Percentiles rank a stretch among this genome's conserved stretches.
phyloP scores from a whole-genome alignment of 768 basidiomycete species.

The Lactarius quietus region DNA sequence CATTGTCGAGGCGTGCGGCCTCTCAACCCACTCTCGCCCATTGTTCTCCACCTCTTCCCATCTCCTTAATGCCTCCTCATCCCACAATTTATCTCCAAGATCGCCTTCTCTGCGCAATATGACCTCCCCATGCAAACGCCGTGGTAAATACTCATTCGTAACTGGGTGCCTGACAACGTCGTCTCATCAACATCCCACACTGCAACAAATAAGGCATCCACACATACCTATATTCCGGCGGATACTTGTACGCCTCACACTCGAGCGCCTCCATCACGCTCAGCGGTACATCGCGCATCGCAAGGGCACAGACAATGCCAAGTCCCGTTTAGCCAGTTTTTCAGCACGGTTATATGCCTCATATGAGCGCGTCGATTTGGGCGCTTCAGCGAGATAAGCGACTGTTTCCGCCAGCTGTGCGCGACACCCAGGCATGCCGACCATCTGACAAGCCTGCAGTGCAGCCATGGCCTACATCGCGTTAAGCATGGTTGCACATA shows the following conservation, averaged over 20 bases:
- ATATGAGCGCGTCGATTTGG: constrained; percentile 78
- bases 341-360: constrained; percentile 72
- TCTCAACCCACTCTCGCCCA: constrained; percentile 42
- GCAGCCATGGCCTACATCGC: constrained; percentile 54
- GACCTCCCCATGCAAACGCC: constrained; percentile 36
- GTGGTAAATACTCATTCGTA: constrained; percentile 49
- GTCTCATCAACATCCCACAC: constrained; percentile 35
- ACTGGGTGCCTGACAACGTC: constrained; percentile 44
- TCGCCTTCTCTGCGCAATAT: constrained; percentile 42
- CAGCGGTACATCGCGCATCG: constrained; percentile 77
- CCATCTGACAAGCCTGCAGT: constrained; percentile 58
- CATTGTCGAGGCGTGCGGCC: too few relatives aligned
- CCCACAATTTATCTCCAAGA: constrained; percentile 42
- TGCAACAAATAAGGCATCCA: constrained; percentile 34
- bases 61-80: constrained; percentile 42
- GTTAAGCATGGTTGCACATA: neutral
- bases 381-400: constrained; percentile 75
- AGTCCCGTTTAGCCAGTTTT: constrained; percentile 51
- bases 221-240: constrained; percentile 43
- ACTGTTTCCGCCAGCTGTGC: constrained; percentile 77
- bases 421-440: constrained; percentile 82
- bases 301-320: constrained; percentile 61
- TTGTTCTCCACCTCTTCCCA: constrained; percentile 47
- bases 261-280: constrained; percentile 50
- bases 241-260: constrained; percentile 49